Conservation (phyloP, 2,329 filamentous ascomycete species). For the Alternaria angustiovoidea region DNA sequence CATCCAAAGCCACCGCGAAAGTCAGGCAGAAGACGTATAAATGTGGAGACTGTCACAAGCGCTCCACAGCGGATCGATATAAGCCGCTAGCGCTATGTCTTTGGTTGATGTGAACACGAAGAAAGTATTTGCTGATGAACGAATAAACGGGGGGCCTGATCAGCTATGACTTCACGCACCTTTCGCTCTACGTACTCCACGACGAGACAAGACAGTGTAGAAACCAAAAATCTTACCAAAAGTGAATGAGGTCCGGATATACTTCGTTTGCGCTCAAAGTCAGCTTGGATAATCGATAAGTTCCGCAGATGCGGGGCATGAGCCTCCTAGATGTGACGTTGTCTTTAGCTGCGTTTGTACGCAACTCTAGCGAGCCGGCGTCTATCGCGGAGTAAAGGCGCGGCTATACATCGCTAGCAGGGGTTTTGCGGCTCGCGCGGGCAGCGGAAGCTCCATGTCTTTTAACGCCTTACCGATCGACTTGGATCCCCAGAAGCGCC, state of each 20-base stretch:
- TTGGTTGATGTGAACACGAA: neutral
- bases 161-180: constrained; percentile 1
- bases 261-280: neutral
- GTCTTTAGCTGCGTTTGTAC: constrained; percentile 27
- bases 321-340: constrained; percentile 18
- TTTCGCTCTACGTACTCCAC: neutral
- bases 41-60: constrained; percentile 1
- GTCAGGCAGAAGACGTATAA: neutral
- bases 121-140: neutral
- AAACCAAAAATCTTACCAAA: neutral
- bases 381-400: constrained; percentile 18
- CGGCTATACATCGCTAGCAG: constrained; percentile 19
- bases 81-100: neutral
- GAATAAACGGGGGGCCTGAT: constrained; percentile 7
- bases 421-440: constrained; percentile 19
- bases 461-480: constrained; percentile 17
- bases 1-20: neutral
- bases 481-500: constrained; percentile 16
- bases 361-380: constrained; percentile 25
- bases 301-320: neutral
- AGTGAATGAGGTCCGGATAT: neutral
- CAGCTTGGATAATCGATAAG: neutral
- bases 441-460: constrained; percentile 10
- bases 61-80: neutral
- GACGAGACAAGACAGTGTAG: neutral